Percentiles rank a stretch among this genome's conserved stretches.
These are phyloP conservation scores for Penicillium lagena DNA, from an alignment of 495 filamentous ascomycete species.

Conservation along the genomic window DNA sequence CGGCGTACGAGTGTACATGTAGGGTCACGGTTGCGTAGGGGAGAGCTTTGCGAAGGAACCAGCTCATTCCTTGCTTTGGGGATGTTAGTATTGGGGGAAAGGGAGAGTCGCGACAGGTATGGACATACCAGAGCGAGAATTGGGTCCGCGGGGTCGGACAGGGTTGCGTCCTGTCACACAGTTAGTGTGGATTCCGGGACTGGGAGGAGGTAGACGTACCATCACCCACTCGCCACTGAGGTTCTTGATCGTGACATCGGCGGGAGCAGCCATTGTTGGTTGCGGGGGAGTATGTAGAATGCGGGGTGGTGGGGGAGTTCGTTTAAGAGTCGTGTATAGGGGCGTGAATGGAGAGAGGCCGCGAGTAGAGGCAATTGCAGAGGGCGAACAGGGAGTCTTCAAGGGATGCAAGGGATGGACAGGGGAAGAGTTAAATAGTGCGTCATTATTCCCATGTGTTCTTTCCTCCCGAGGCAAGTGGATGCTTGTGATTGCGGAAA, in stretches of 20 bases:
- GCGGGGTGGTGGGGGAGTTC: conserved; percentile 7
- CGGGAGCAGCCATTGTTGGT: conserved; percentile 74
- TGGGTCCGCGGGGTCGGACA: conserved; percentile 65
- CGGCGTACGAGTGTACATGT: conserved; percentile 54
- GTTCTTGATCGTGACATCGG: conserved; percentile 62
- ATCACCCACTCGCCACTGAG: conserved; percentile 74
- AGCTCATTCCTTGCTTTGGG: conserved; percentile 70
- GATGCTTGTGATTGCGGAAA: conserved; percentile 7
- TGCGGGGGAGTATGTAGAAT: conserved; percentile 4
- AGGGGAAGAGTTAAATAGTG: not conserved
- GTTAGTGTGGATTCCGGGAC: not conserved
- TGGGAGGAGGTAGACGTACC: conserved; percentile 40
- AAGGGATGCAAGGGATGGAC: no score
- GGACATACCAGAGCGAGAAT: conserved; percentile 57
- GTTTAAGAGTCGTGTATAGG: not conserved
- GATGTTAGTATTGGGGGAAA: conserved; percentile 6
- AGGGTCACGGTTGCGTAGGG: conserved; percentile 66
- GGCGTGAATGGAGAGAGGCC: not conserved
- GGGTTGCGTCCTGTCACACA: conserved; percentile 62
- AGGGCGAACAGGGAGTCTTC: no score
- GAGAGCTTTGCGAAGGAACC: conserved; percentile 74
- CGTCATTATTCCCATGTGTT: not conserved
- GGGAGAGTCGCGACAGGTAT: conserved; percentile 1
- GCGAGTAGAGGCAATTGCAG: not conserved
- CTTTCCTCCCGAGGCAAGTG: conserved; percentile 19